Percentiles rank a stretch among this genome's conserved stretches.
phyloP scores from a whole-genome alignment of 345 rosid species.

The Eucalyptus marginata region DNA sequence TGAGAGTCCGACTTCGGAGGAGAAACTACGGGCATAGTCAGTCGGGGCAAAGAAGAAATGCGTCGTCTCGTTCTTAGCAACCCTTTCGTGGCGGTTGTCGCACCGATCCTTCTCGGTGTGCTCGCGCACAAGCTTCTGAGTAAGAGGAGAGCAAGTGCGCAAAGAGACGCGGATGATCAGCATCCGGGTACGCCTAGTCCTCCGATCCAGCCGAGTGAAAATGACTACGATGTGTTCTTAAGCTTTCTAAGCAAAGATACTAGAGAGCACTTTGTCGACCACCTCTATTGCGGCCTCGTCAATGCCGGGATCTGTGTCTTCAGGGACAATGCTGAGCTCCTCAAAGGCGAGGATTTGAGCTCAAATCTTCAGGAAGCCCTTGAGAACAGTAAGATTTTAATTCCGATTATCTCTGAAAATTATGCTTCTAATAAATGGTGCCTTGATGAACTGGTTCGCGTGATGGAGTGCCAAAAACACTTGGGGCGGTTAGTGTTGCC shows the following conservation, averaged over 20 bases:
- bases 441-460: background rate
- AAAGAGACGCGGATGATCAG: background rate
- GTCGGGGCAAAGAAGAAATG: background rate
- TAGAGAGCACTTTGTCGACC: background rate
- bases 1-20: background rate
- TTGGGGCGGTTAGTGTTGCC: too few species aligned
- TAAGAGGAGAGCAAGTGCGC: background rate
- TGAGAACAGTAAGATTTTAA: background rate
- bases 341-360: background rate
- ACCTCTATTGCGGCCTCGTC: background rate
- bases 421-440: background rate
- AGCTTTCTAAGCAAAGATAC: background rate
- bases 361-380: background rate
- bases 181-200: too few species aligned
- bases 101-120: background rate
- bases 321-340: accelerated
- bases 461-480: background rate
- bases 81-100: background rate
- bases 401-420: background rate
- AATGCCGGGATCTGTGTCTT: background rate
- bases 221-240: background rate
- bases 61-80: background rate
- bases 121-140: background rate
- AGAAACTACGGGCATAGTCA: background rate
- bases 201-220: too few species aligned